Evolutionary conservation across 768 basidiomycete species (phyloP), one percentile per base, ranked within the genome.

Genomic region (Boletales sp.): DNA sequence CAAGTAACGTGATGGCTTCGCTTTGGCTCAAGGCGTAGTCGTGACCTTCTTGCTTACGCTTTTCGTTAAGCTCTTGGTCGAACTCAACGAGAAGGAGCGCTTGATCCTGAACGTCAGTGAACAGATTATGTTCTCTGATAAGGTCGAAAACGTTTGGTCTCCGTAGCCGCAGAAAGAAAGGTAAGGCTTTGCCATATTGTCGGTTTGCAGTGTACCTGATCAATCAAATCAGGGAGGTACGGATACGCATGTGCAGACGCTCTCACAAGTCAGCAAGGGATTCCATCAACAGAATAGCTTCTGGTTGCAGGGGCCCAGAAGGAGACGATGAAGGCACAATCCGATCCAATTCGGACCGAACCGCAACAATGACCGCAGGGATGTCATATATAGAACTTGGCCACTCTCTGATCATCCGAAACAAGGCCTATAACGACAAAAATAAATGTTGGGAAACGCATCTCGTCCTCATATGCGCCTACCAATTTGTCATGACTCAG

Each of bases 61-160:
- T 80, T 56, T 81, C 80, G 69, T 83, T 81, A 29, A 94, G 72
- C 64, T 95, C 91, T 49, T 90, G 84, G 59, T 97, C 95, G 54
- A 98, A 98, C 62, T 98, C 92, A 12, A 99, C 87, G 2, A 99
- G 81, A 11, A 93, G 74, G 3, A 97, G 72, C 15, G 90, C 93
- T 68, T 97, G 94, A 61, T 98, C 94, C 62, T 90, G 87, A 2
- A 99, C 90, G 48, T 90, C 91, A 19, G 94, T 90, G 68, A 97
- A 99, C 7, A 99, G 73, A 60, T 95, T 95, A 63, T 97, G 76
- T 47, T 97, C 92, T 32, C 87, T 78, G 58, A 99, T 97, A 48
- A 99, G 84, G 52, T 94, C 87, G 66, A 99, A 95, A 12, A 97
- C 95, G 58, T 93, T 86, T 8, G 92, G 83, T 43, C 86, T 77